Evolutionary conservation across 192 early-diverging fungal species (phyloP).

Genomic region (Coemansia interrupta): DNA sequence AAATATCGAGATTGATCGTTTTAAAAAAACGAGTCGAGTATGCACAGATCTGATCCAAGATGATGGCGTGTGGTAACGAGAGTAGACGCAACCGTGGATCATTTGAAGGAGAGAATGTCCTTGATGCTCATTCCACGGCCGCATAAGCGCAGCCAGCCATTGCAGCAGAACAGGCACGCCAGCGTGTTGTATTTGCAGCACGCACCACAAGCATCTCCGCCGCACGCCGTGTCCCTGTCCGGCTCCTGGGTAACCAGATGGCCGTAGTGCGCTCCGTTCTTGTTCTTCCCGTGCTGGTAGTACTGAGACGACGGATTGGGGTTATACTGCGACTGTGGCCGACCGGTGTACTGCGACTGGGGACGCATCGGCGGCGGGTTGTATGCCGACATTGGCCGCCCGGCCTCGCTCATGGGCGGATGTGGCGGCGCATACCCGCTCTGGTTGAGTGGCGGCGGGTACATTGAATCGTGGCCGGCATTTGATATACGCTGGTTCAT

Average conservation of each 20-base stretch:
- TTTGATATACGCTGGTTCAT: not conserved
- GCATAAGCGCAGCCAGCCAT: constrained; percentile 43
- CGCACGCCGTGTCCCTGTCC: constrained; percentile 20
- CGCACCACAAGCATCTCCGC: constrained; percentile 39
- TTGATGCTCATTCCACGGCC: constrained; percentile 44
- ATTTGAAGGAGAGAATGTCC: constrained; percentile 31
- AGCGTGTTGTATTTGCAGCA: constrained; percentile 50
- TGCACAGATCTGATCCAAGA: not conserved
- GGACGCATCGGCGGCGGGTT: constrained; percentile 1
- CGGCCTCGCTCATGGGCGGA: constrained; percentile 9
- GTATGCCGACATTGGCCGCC: constrained; percentile 9
- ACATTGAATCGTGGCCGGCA: not conserved
- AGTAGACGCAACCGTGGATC: not conserved
- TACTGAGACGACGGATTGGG: constrained; percentile 6
- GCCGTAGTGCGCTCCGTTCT: constrained; percentile 29
- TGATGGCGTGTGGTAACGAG: too few species aligned
- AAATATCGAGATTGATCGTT: not conserved
- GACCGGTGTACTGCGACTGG: not conserved
- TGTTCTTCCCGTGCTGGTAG: constrained; percentile 1
- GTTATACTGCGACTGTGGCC: constrained; percentile 10
- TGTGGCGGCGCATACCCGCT: constrained; percentile 7
- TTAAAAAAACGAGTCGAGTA: not conserved
- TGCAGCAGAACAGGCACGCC: constrained; percentile 43
- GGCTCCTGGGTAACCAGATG: constrained; percentile 37
- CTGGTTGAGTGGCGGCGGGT: not conserved